Percentiles rank a stretch among this genome's conserved stretches.
Evolutionary conservation across 176 grass and related monocot genomes (phyloP).

Genomic region (Zea mays): DNA sequence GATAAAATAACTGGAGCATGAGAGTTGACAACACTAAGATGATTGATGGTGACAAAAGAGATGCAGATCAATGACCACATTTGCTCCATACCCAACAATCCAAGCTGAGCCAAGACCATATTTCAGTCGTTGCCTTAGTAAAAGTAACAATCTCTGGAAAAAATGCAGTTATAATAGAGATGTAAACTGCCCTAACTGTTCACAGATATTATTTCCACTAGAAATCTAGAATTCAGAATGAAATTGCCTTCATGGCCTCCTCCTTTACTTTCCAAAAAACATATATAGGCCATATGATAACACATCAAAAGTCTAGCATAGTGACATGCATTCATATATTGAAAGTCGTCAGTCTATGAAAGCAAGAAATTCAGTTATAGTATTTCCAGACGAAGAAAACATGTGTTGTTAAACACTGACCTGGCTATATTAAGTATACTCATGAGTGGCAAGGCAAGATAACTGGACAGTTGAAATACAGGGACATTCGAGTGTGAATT

Average conservation of each 20-base stretch:
- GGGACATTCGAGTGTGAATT: slow-evolving; percentile 69
- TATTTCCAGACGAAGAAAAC: slow-evolving; percentile 18
- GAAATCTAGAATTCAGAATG: slow-evolving; percentile 21
- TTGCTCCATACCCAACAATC: slow-evolving; percentile 5
- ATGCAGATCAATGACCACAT: background rate
- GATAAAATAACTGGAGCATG: background rate
- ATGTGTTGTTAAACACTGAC: slow-evolving; percentile 49
- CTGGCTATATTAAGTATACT: slow-evolving; percentile 99
- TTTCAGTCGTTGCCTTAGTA: background rate
- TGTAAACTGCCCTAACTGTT: background rate
- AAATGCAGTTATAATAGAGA: slow-evolving; percentile 4
- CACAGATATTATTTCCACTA: slow-evolving; percentile 23
- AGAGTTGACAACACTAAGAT: background rate
- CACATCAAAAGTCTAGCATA: slow-evolving; percentile 24
- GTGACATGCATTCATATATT: slow-evolving; percentile 24
- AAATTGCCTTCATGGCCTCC: slow-evolving; percentile 9
- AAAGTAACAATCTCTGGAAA: slow-evolving; percentile 22
- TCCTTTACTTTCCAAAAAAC: slow-evolving; percentile 38
- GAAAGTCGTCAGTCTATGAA: slow-evolving; percentile 30
- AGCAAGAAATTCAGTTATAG: slow-evolving; percentile 21
- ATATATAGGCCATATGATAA: slow-evolving; percentile 21
- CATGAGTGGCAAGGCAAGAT: slow-evolving; percentile 88
- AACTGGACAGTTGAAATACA: slow-evolving; percentile 73
- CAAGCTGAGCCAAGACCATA: background rate
- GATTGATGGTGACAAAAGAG: slow-evolving; percentile 18